Evolutionary conservation across 192 early-diverging fungal species (phyloP).

Genomic region (Dissophora globulifera): DNA sequence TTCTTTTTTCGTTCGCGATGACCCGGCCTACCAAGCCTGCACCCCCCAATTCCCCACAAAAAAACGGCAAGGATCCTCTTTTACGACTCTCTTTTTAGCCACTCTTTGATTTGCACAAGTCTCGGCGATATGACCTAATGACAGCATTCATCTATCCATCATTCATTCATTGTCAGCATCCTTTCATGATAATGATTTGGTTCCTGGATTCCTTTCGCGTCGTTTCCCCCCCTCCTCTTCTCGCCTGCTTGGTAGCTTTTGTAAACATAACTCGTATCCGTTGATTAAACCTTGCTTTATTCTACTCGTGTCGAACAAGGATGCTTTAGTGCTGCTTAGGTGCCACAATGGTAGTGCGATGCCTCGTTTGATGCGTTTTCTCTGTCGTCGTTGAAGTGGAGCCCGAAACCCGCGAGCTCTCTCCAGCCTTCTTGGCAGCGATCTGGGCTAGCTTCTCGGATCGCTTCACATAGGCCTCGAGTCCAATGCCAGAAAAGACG

Average conservation of each 20-base stretch:
- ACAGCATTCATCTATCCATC: too few species aligned
- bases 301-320: too few species aligned
- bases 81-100: slow-evolving; percentile 1
- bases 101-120: too few species aligned
- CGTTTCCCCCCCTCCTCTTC: too few species aligned
- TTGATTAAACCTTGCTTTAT: too few species aligned
- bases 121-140: too few species aligned
- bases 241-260: too few species aligned
- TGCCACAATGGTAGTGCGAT: slow-evolving; percentile 34
- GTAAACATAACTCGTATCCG: too few species aligned
- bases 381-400: background rate
- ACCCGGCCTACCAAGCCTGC: background rate
- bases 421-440: slow-evolving; percentile 7
- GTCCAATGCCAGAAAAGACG: slow-evolving; percentile 88
- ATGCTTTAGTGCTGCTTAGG: slow-evolving; percentile 29
- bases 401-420: slow-evolving; percentile 1
- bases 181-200: too few species aligned
- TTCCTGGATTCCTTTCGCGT: too few species aligned
- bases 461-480: slow-evolving; percentile 81
- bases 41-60: too few species aligned
- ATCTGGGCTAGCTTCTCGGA: slow-evolving; percentile 54
- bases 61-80: slow-evolving; percentile 1
- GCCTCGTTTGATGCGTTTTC: slow-evolving; percentile 1
- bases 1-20: background rate
- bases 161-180: too few species aligned